Evolutionary conservation across 208 protist species (phyloP).

Genomic region (Trypanosoma melophagium): DNA sequence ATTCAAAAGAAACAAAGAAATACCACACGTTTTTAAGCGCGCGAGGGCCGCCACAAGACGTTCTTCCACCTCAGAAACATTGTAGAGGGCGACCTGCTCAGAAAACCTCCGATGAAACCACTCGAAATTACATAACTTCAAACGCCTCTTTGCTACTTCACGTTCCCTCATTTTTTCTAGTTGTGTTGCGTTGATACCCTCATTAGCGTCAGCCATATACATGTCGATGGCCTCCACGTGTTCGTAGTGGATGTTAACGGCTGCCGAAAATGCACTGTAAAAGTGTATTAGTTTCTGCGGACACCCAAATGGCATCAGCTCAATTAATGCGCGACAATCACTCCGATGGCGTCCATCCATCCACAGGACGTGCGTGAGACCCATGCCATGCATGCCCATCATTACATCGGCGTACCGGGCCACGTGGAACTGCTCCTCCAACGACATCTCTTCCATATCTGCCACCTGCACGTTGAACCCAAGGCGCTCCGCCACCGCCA

Average conservation of each 20-base stretch:
- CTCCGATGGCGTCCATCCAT: constrained; percentile 37
- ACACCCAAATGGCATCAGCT: constrained; percentile 44
- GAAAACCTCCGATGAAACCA: too few relatives aligned
- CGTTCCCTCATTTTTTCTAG: background rate
- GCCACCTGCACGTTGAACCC: constrained; percentile 50
- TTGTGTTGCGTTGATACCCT: background rate
- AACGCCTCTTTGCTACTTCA: too few relatives aligned
- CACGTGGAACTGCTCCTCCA: constrained; percentile 42
- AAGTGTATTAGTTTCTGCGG: constrained; percentile 26
- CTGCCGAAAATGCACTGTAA: constrained; percentile 7
- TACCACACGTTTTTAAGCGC: background rate
- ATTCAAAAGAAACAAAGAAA: background rate
- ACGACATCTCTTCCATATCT: constrained; percentile 21
- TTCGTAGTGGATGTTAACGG: constrained; percentile 29
- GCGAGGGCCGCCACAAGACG: background rate
- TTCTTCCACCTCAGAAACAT: background rate
- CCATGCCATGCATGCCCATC: constrained; percentile 42
- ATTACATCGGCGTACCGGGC: constrained; percentile 49
- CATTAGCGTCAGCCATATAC: constrained; percentile 3
- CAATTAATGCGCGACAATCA: constrained; percentile 35
- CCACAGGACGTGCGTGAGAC: constrained; percentile 40
- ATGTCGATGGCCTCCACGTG: constrained; percentile 30
- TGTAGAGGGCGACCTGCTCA: constrained; percentile 4
- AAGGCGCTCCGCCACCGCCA: constrained; percentile 26
- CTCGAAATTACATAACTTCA: too few relatives aligned